Evolutionary conservation across 257 asterid genomes (phyloP).

Genomic region (Orobanche coerulescens): DNA sequence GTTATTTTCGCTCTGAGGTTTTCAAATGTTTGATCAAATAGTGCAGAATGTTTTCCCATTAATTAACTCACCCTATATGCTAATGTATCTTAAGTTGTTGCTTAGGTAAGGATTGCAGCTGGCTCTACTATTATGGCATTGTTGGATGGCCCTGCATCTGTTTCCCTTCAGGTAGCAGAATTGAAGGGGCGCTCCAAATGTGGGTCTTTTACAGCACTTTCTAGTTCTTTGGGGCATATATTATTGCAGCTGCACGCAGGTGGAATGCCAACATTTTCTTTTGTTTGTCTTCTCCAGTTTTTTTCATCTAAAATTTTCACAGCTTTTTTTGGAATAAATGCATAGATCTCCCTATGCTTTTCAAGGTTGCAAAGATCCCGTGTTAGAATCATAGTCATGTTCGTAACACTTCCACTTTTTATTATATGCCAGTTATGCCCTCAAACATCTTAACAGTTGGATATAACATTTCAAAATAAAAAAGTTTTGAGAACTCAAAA

Average conservation of each 20-base stretch:
- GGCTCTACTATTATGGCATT: constrained; percentile 68
- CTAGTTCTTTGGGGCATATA: constrained; percentile 91
- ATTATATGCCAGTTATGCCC: too few relatives aligned
- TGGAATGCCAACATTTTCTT: constrained; percentile 23
- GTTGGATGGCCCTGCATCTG: constrained; percentile 82
- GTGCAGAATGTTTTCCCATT: not conserved
- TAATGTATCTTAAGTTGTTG: constrained; percentile 21
- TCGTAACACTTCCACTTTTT: too few relatives aligned
- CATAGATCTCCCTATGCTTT: not conserved
- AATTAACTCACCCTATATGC: not conserved
- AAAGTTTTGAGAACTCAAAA: too few relatives aligned
- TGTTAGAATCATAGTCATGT: not conserved
- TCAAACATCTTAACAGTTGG: too few relatives aligned
- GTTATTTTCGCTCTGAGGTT: constrained; percentile 17
- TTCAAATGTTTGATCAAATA: not conserved
- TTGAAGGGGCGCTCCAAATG: constrained; percentile 52
- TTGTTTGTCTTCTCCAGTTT: not conserved
- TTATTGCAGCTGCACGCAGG: constrained; percentile 92
- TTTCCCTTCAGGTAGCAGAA: constrained; percentile 93
- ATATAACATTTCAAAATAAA: too few relatives aligned
- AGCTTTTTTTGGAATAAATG: constrained; percentile 5
- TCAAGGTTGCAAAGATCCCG: not conserved
- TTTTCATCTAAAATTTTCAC: constrained; percentile 8
- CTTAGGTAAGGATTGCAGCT: constrained; percentile 79
- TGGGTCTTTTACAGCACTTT: constrained; percentile 87